phyloP scores from a whole-genome alignment of 2,329 filamentous ascomycete genomes.

The Epichloe uncinata region DNA sequence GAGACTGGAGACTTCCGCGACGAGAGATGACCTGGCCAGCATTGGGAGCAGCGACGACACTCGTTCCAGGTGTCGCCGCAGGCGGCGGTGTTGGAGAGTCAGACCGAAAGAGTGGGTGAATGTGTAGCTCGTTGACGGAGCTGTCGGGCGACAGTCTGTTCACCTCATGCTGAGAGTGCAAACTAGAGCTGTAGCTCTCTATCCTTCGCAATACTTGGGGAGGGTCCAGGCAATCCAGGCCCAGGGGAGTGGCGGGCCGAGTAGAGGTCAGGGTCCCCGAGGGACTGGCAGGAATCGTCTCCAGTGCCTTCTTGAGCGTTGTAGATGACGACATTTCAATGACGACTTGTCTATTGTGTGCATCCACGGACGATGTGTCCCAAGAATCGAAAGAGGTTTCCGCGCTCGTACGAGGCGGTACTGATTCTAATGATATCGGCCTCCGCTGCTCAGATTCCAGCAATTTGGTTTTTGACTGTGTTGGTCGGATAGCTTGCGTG shows the following conservation, averaged over 20 bases:
- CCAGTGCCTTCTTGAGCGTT: constrained; percentile 40
- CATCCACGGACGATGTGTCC: constrained; percentile 58
- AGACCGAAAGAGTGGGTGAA: constrained; percentile 65
- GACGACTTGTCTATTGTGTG: constrained; percentile 45
- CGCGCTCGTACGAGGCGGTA: constrained; percentile 20
- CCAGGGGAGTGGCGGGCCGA: constrained; percentile 39
- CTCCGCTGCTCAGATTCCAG: constrained; percentile 31
- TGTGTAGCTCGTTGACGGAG: constrained; percentile 47
- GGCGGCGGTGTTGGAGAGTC: constrained; percentile 57
- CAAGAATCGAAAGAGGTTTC: constrained; percentile 62
- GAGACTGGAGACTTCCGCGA: constrained; percentile 34
- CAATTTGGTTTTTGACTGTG: constrained; percentile 42
- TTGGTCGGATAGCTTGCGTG: constrained; percentile 37
- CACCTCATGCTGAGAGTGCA: constrained; percentile 18
- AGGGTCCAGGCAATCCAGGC: constrained; percentile 32
- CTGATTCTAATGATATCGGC: constrained; percentile 35
- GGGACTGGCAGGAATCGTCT: constrained; percentile 58
- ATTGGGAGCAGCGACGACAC: constrained; percentile 56
- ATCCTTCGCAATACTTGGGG: constrained; percentile 31
- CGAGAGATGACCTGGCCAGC: constrained; percentile 51
- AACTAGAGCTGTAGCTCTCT: constrained; percentile 37
- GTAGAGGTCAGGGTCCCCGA: constrained; percentile 52
- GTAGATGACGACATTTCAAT: constrained; percentile 34
- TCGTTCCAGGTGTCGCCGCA: constrained; percentile 52
- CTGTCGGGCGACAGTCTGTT: constrained; percentile 10